These are phyloP conservation scores for Drechslerella dactyloides DNA, from an alignment of 2,329 filamentous ascomycete species.

Conservation along the genomic window DNA sequence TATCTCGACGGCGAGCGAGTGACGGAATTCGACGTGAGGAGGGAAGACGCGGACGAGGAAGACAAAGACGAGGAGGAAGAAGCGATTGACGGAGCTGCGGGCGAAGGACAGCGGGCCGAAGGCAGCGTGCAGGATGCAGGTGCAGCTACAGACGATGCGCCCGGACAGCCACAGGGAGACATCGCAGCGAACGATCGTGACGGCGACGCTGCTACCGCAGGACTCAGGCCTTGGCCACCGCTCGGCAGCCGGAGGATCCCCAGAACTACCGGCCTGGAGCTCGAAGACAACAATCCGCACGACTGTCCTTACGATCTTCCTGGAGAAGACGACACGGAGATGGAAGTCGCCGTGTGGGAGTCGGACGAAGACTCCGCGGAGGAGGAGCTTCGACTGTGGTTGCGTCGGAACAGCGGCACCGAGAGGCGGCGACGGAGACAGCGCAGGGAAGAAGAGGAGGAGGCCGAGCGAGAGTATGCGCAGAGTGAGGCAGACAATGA, in stretches of 20 bases:
- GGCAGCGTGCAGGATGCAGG: slow-evolving; percentile 1
- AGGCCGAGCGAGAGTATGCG: slow-evolving; percentile 27
- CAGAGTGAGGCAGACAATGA: slow-evolving; percentile 24
- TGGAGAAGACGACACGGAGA: slow-evolving; percentile 22
- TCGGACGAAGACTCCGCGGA: slow-evolving; percentile 21
- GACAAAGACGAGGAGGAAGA: slow-evolving; percentile 33
- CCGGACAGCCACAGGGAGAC: neutral
- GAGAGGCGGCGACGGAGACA: slow-evolving; percentile 25
- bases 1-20: slow-evolving; percentile 38
- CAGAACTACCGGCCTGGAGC: neutral
- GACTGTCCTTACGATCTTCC: slow-evolving; percentile 38
- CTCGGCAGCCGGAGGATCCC: slow-evolving; percentile 32
- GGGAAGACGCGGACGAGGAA: slow-evolving; percentile 24
- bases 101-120: neutral
- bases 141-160: neutral
- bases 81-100: slow-evolving; percentile 9
- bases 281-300: slow-evolving; percentile 17
- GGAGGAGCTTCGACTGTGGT: slow-evolving; percentile 30
- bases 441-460: slow-evolving; percentile 35
- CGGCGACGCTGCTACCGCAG: slow-evolving; percentile 29
- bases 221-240: slow-evolving; percentile 24
- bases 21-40: slow-evolving; percentile 42
- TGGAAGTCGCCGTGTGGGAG: slow-evolving; percentile 11
- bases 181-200: slow-evolving; percentile 43
- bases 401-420: slow-evolving; percentile 25